A percentile compares a stretch with the other conserved stretches of the same genome.
These are phyloP conservation scores for Zygoascus ofunaensis DNA, from an alignment of 805 yeast species.

Conservation along the genomic window DNA sequence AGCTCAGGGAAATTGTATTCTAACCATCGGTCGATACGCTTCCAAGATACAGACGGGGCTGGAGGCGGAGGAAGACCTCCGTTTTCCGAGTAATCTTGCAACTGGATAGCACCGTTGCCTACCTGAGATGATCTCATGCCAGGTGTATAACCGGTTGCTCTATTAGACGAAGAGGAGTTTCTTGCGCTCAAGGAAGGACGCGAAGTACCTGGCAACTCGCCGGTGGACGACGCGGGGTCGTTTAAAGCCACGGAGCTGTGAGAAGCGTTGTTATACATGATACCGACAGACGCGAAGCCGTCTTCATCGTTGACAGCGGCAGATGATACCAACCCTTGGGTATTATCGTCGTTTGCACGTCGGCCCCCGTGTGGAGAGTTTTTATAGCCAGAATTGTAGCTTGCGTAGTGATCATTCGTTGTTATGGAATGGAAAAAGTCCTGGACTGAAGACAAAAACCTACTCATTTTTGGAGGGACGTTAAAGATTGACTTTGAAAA, in stretches of 20 bases:
- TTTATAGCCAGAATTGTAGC: conserved; percentile 22
- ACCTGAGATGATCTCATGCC: conserved; percentile 29
- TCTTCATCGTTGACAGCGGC: conserved; percentile 9
- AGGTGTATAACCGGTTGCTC: conserved; percentile 25
- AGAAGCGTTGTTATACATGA: conserved; percentile 10
- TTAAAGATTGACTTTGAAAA: too few species aligned
- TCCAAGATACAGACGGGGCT: conserved; percentile 75
- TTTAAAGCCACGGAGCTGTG: not conserved
- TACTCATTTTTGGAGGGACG: conserved; percentile 25
- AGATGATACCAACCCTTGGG: conserved; percentile 4
- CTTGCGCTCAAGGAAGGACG: conserved; percentile 16
- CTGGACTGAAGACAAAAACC: conserved; percentile 22
- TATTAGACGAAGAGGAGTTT: conserved; percentile 16
- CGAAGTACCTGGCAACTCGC: conserved; percentile 6
- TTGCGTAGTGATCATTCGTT: conserved; percentile 32
- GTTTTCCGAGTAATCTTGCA: conserved; percentile 43
- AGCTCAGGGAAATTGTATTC: conserved; percentile 71
- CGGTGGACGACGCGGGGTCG: conserved; percentile 11
- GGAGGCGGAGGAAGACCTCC: conserved; percentile 38
- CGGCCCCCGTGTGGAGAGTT: conserved; percentile 9
- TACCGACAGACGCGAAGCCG: conserved; percentile 14
- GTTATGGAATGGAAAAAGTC: conserved; percentile 31
- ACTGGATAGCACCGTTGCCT: conserved; percentile 29
- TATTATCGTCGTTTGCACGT: conserved; percentile 3
- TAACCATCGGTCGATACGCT: conserved; percentile 80